A percentile compares a stretch with the other conserved stretches of the same genome.
Conservation (phyloP, 805 yeast species). For the Saturnispora hagleri region DNA sequence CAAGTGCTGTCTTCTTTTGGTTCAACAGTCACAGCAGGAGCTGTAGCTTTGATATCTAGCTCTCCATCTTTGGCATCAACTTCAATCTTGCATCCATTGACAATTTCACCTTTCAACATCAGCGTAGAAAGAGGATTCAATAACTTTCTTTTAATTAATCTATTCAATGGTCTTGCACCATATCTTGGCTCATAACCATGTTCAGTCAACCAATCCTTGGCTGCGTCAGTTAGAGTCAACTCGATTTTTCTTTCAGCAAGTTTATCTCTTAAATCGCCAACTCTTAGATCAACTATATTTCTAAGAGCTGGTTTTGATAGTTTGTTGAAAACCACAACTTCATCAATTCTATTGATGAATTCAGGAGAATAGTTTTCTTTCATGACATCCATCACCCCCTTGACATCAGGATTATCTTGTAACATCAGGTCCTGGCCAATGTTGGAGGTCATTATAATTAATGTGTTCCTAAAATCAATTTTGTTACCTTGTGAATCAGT, state of each 20-base stretch:
- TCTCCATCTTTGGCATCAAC: slow-evolving; percentile 6
- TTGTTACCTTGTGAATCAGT: slow-evolving; percentile 94
- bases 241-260: slow-evolving; percentile 69
- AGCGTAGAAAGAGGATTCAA: slow-evolving; percentile 81
- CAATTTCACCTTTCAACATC: slow-evolving; percentile 72
- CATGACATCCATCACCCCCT: slow-evolving; percentile 57
- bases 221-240: slow-evolving; percentile 42
- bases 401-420: slow-evolving; percentile 55
- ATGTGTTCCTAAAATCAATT: slow-evolving; percentile 89
- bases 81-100: slow-evolving; percentile 27
- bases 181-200: slow-evolving; percentile 86
- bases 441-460: slow-evolving; percentile 93
- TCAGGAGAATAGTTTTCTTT: slow-evolving; percentile 82
- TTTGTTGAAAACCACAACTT: slow-evolving; percentile 86
- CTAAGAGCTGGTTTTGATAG: slow-evolving; percentile 67
- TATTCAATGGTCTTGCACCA: slow-evolving; percentile 94
- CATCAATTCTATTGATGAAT: slow-evolving; percentile 89
- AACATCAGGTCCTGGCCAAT: slow-evolving; percentile 88
- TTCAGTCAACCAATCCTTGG: slow-evolving; percentile 70
- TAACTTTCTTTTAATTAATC: slow-evolving; percentile 75
- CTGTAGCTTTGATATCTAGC: slow-evolving; percentile 3
- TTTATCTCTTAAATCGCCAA: slow-evolving; percentile 73
- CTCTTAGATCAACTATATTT: slow-evolving; percentile 76
- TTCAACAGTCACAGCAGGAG: not conserved
- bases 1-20: not conserved